phyloP scores from a whole-genome alignment of 148 eudicot genomes.

The Cornus florida region DNA sequence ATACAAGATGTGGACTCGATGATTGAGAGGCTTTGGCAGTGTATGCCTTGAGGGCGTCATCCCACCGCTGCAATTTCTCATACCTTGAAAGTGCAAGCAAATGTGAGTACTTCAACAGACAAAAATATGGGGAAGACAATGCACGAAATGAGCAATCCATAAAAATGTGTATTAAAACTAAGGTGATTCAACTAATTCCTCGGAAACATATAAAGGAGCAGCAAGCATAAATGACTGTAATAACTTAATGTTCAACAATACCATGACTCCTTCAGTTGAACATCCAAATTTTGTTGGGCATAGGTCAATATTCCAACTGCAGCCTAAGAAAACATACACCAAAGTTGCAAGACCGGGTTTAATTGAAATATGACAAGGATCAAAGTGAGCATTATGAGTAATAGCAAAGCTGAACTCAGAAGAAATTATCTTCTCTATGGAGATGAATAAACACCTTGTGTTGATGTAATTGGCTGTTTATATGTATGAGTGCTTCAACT shows the following conservation, averaged over 20 bases:
- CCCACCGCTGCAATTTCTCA: slow-evolving; percentile 98
- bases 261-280: slow-evolving; percentile 95
- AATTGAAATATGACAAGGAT: neutral
- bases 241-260: slow-evolving; percentile 15
- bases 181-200: neutral
- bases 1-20: slow-evolving; percentile 57
- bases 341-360: slow-evolving; percentile 9
- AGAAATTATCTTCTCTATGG: neutral
- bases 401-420: neutral
- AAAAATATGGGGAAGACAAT: neutral
- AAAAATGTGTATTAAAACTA: neutral
- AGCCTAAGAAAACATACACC: slow-evolving; percentile 49
- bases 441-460: slow-evolving; percentile 66
- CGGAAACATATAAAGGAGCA: neutral
- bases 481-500: slow-evolving; percentile 95
- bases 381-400: neutral
- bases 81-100: slow-evolving; percentile 54
- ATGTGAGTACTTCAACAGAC: slow-evolving; percentile 16
- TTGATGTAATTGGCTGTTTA: slow-evolving; percentile 95
- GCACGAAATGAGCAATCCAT: slow-evolving; percentile 7
- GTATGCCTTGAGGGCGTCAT: slow-evolving; percentile 93
- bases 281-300: slow-evolving; percentile 87
- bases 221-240: neutral
- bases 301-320: slow-evolving; percentile 96
- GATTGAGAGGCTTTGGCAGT: slow-evolving; percentile 74